Percentiles rank a stretch among this genome's conserved stretches.
These are phyloP conservation scores for Cucumis sativus DNA, from an alignment of 306 rosid genomes.

Conservation along the genomic window Cucumber_9930_V3 NC_026656.2:11340001-11340500, in stretches of 20 bases:
- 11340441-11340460: slow-evolving; percentile 3
- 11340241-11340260: neutral
- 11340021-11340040: no score
- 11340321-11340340: neutral
- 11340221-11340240: neutral
- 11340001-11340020: no score
- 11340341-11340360: neutral
- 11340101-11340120: no score
- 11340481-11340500: neutral
- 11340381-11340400: neutral
- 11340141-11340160: neutral
- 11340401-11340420: neutral
- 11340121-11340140: neutral
- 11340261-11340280: neutral
- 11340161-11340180: no score
- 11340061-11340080: no score
- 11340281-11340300: neutral
- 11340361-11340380: neutral
- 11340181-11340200: neutral
- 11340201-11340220: neutral
- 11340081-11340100: no score
- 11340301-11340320: neutral
- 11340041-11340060: no score
- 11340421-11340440: neutral
- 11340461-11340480: neutral